Evolutionary conservation across 805 yeast species (phyloP), one percentile per base, ranked within the genome.

Genomic region (Diddensiella caesifluorescens): DNA sequence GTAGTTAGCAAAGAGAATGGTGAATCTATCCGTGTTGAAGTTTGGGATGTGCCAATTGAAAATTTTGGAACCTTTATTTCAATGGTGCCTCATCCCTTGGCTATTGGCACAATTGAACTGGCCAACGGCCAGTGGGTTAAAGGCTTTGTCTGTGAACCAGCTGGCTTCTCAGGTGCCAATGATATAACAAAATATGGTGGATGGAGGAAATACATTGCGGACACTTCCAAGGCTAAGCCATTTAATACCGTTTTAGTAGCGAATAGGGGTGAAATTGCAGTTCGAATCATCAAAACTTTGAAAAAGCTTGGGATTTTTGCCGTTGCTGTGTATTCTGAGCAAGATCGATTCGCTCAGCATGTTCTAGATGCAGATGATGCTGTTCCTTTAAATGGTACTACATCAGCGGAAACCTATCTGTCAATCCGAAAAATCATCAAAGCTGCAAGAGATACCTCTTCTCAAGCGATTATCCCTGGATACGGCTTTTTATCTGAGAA

Each of bases 401-500:
- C 89, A 25, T 94, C 97, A 15, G 88, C 95, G 18, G 94, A 90
- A 61, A 88, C 97, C 1, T 90, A 90, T 62, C 73, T 90, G 54
- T 75, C 82, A 52, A 76, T 83, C 49, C 95, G 89, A 30, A 88
- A 90, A 67, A 83, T 90, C 47, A 72, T 90, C 33, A 70, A 72
- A 27, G 96, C 95, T 5, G 95, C 96, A 38, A 85, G 84, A 60
- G 71, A 73, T 40, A 73, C 94, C 0, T 80, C 80, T 4, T 85
- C 97, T 25, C 85, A 92, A 60, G 97, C 97, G n/a, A 88, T 90
- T 50, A 83, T 92, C 50, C 98, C 98, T 4, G 98, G 98, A 46
- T 90, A 92, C 60, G 98, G 98, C 3, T 90, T 90, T 72, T 68
- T 90, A 30, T 86, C 96, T 13, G 98, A 90, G 65, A 90, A 90